Conservation (phyloP, 768 basidiomycete genomes). For the Suillus placidus region DNA sequence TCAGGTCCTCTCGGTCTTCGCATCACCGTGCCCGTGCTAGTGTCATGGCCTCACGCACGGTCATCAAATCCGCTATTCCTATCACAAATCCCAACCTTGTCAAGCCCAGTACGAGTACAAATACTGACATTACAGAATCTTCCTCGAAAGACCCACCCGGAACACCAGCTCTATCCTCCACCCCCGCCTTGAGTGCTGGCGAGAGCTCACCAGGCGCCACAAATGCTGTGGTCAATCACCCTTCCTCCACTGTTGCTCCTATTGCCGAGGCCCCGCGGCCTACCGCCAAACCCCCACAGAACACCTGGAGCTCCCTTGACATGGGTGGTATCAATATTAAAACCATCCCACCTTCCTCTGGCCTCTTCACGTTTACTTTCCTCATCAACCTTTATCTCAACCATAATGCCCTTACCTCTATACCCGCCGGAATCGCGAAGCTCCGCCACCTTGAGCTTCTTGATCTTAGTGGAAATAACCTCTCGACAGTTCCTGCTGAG, state of each 20-base stretch:
- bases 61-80: slow-evolving; percentile 84
- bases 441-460: slow-evolving; percentile 86
- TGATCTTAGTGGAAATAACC: slow-evolving; percentile 88
- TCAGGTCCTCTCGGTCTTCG: slow-evolving; percentile 82
- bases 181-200: slow-evolving; percentile 31
- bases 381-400: slow-evolving; percentile 95
- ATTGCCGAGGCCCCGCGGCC: slow-evolving; percentile 68
- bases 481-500: slow-evolving; percentile 78
- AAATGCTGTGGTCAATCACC: slow-evolving; percentile 52
- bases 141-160: slow-evolving; percentile 32
- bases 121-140: slow-evolving; percentile 27
- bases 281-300: slow-evolving; percentile 68
- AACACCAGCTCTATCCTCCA: slow-evolving; percentile 31
- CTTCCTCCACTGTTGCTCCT: slow-evolving; percentile 77
- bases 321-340: slow-evolving; percentile 96
- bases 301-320: slow-evolving; percentile 89
- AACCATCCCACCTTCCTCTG: slow-evolving; percentile 77
- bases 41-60: slow-evolving; percentile 87
- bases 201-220: slow-evolving; percentile 40
- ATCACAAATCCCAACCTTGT: slow-evolving; percentile 88
- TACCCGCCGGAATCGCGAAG: slow-evolving; percentile 83
- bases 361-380: slow-evolving; percentile 86
- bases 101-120: slow-evolving; percentile 41
- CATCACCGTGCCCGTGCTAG: slow-evolving; percentile 96
- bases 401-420: slow-evolving; percentile 79